Evolutionary conservation across 495 filamentous ascomycete species (phyloP), one percentile per base, ranked within the genome.

Genomic region (Penicillium parvum): DNA sequence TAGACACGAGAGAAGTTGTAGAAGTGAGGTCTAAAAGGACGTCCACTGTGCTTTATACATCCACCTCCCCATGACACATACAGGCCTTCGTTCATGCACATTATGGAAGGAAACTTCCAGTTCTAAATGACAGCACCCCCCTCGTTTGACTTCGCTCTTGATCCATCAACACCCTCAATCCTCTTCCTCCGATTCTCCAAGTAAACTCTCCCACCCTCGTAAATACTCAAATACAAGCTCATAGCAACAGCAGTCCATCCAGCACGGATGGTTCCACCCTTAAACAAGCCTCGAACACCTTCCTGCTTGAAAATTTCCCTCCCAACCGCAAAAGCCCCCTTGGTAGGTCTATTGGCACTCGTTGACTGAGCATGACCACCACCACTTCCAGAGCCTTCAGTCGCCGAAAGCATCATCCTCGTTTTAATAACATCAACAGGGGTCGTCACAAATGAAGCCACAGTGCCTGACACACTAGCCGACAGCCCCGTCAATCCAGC

Each of bases 381-480:
- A 5, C 44, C 9, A 1, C 21, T 41, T 22, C 40, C 38, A 21
- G 38, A 43, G 29, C 27, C 17, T 12, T 19, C 5, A 34, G 53
- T 70, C 14, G 75, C 78, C 26, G 70, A 58, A 17, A 82, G 72
- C 84, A 77, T 92, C 46, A 92, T 78, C 38, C 84, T 65, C 40
- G 88, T 92, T 69, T 92, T 92, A 2, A 91, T 77, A 11, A 91
- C 85, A 61, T 92, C 88, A 37, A 88, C 76, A 0, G 88, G 88
- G 20, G 86, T 91, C 5, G 88, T 92, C 3, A 88, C 57, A 3
- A 81, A 66, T 4, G 86, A 82, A 4, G 88, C 78, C 9, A 90
- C 59, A 7, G 75, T 71, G 0, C 88, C 90, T 3, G 87, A 82
- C 7, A 73, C 43, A 6, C 77, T 84, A 0, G 88, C 89, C 47